Base-by-base conservation (phyloP, 2,329 filamentous ascomycete species). In the Penicillium nordicum region DNA sequence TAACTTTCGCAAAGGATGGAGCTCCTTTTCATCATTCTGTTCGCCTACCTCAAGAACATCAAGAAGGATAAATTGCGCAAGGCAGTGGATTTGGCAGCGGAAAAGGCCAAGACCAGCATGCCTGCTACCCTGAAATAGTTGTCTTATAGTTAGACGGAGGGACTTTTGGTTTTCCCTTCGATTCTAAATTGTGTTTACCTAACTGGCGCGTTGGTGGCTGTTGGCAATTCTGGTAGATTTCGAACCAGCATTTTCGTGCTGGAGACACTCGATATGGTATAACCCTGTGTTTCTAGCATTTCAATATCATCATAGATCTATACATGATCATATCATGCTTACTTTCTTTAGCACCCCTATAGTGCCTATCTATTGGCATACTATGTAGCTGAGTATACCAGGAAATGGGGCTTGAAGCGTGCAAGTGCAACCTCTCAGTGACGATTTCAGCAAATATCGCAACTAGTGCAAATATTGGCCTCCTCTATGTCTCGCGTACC, bases 1-100 rank as follows among this genome's bases (percentile, higher is more conserved):
- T 50, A 16, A 50, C 55, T 32, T 7, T 51, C 16, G 14, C 27
- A 10, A 52, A 91, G 90, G 64, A 90, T 97, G 75, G 94, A 97
- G 74, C 78, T 97, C 16, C 73, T 92, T 43, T 97, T 97, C 72
- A 80, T 97, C 60, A 78, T 96, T 29, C 82, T 99, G 49, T 87
- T 97, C 74, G 85, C 90, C 66, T 96, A 94, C 67, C 70, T 97
- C 51, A 84, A 86, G 63, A 84, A 86, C 63, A 67, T 95, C 55
- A 85, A 84, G 66, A 82, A 86, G 43, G 81, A 88, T 63, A 87
- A 88, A 71, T 78, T 96, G 42, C 82, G 84, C 62, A 88, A 87
- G 70, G 79, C 86, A 16, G 85, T 86, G 12, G 80, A 85, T 49
- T 67, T 85, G 50, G 85, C 88, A 10, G 84, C 87, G 5, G 78